Evolutionary conservation across 768 basidiomycete species (phyloP), one percentile per base, ranked within the genome.

Genomic region (Pleurotus tuber-regium): DNA sequence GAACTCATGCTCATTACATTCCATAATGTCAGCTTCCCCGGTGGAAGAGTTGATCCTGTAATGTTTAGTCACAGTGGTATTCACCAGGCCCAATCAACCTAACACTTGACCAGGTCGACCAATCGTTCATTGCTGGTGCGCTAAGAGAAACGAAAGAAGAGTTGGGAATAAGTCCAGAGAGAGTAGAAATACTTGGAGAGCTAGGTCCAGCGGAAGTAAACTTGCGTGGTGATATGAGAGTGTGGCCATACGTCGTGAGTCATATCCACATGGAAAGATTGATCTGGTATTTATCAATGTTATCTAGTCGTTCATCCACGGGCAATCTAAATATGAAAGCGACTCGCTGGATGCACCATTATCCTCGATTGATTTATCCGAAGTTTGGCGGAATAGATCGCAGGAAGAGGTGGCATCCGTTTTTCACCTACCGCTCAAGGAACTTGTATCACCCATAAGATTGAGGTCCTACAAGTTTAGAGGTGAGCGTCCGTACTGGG

Each of bases 201-300:
- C 68, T 89, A 14, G 81, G 82, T 8, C 83, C 87, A 3, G 72
- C 86, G 1, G 79, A 86, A 61, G 59, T 72, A 25, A 86, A 80
- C 53, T 68, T 83, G 25, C 64, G 70, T 14, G 82, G 84, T 18
- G 71, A 77, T 48, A 68, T 87, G 67, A 66, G 75, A 12, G 89
- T 91, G 7, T 88, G 84, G 83, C 87, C 89, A 23, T 86, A 80
- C 59, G 82, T 90, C 41, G 89, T 91, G 67, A 70, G 83, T 76
- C 39, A 4, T 35, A 8, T 30, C 41, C 12, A 51, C 46, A 40
- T 23, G n/a, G n/a, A n/a, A n/a, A n/a, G n/a, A n/a, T n/a, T n/a
- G n/a, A n/a, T n/a, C n/a, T n/a, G n/a, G n/a, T n/a, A n/a, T n/a
- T n/a, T n/a, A n/a, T n/a, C n/a, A n/a, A n/a, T n/a, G n/a, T n/a